Evolutionary conservation across 192 early-diverging fungal species (phyloP).

Genomic region (Dispira simplex): DNA sequence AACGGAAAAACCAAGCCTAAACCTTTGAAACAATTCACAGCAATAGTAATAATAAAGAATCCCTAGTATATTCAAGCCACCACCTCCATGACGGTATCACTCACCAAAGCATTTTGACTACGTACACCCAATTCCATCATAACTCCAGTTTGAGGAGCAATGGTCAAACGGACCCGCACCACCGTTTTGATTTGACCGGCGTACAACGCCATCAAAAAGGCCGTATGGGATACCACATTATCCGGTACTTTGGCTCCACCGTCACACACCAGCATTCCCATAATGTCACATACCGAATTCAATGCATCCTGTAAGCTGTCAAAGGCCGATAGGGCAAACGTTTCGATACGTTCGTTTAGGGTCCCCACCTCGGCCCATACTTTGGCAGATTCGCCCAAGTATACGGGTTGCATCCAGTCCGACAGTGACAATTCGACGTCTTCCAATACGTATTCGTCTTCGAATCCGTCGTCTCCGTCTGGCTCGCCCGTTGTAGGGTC

Average conservation of each 20-base stretch:
- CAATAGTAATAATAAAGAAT: no score
- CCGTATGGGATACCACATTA: slow-evolving; percentile 66
- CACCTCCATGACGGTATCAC: slow-evolving; percentile 60
- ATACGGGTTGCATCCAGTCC: slow-evolving; percentile 85
- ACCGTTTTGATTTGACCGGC: slow-evolving; percentile 60
- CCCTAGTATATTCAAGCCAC: slow-evolving; percentile 35
- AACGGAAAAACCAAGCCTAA: no score
- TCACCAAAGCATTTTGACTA: slow-evolving; percentile 44
- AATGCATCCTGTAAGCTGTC: slow-evolving; percentile 25
- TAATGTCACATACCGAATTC: slow-evolving; percentile 42
- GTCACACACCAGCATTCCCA: slow-evolving; percentile 81
- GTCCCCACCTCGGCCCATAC: slow-evolving; percentile 67
- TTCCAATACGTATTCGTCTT: slow-evolving; percentile 90
- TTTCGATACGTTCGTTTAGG: slow-evolving; percentile 66
- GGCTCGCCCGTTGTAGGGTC: slow-evolving; percentile 87
- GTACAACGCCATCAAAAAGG: slow-evolving; percentile 75
- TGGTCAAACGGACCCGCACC: slow-evolving; percentile 80
- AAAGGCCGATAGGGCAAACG: slow-evolving; percentile 69
- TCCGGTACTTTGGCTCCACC: slow-evolving; percentile 42
- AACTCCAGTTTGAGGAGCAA: slow-evolving; percentile 63
- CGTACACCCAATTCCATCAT: slow-evolving; percentile 84
- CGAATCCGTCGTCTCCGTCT: slow-evolving; percentile 78
- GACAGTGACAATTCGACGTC: slow-evolving; percentile 65
- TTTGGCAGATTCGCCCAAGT: slow-evolving; percentile 57
- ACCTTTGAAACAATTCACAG: no score